Evolutionary conservation across 371 early-diverging fungal species (phyloP).

Genomic region (Apophysomyces sp.): DNA sequence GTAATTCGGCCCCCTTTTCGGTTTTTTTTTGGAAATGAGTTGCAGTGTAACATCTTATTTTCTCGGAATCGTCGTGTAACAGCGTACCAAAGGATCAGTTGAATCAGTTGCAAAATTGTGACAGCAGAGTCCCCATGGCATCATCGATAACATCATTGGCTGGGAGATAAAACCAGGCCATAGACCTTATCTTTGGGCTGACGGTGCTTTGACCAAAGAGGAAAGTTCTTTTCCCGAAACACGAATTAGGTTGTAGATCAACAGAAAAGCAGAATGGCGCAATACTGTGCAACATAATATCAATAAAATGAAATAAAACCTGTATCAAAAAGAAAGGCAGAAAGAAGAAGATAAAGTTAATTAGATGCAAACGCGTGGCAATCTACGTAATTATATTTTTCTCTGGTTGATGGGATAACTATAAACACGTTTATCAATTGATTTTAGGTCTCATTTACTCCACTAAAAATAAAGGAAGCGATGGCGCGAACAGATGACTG

Average conservation of each 20-base stretch:
- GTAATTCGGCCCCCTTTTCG: too few relatives aligned
- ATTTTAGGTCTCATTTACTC: too few relatives aligned
- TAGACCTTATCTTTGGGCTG: background rate
- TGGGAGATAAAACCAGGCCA: background rate
- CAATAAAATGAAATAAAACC: background rate
- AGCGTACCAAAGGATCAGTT: background rate
- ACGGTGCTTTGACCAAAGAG: background rate
- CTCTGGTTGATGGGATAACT: too few relatives aligned
- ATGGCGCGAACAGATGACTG: background rate
- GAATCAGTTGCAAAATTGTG: background rate
- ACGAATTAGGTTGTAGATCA: background rate
- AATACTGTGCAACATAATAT: background rate
- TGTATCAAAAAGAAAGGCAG: too few relatives aligned
- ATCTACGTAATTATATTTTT: too few relatives aligned
- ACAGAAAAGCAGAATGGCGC: background rate
- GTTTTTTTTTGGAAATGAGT: too few relatives aligned
- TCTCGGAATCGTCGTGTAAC: background rate
- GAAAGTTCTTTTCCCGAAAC: background rate
- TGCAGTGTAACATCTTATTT: background rate
- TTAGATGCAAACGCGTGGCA: too few relatives aligned
- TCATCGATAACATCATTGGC: background rate
- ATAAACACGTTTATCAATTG: too few relatives aligned
- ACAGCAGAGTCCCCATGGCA: background rate
- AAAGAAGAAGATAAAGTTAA: too few relatives aligned
- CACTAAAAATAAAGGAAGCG: background rate